Conservation (phyloP, 2,329 filamentous ascomycete species). For the Raffaelea arxii region DNA sequence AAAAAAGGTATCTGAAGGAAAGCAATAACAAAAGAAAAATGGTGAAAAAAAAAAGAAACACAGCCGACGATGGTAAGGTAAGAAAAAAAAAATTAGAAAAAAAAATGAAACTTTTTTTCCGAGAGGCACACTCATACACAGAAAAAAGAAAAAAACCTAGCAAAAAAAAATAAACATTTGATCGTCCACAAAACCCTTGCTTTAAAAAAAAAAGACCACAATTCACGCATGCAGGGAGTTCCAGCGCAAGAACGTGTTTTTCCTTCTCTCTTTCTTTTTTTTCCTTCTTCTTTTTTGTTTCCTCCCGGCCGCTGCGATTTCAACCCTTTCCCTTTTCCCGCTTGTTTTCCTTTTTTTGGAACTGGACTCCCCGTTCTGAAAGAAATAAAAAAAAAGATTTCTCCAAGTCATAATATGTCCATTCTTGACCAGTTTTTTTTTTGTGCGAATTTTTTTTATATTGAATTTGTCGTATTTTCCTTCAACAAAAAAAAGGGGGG, state of each 20-base stretch:
- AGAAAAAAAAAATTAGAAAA: background rate
- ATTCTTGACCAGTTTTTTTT: too few species aligned
- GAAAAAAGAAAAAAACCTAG: background rate
- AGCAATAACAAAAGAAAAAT: background rate
- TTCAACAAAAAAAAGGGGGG: constrained; percentile 5
- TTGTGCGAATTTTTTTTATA: too few species aligned
- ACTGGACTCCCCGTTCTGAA: too few species aligned
- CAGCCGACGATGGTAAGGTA: too few species aligned
- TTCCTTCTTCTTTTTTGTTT: background rate
- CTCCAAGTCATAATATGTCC: too few species aligned
- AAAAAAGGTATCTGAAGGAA: background rate
- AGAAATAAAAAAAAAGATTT: too few species aligned
- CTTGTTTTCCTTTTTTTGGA: too few species aligned
- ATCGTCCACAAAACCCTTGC: background rate
- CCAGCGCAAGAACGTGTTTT: too few species aligned
- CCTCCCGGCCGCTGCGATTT: background rate
- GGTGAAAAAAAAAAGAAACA: background rate
- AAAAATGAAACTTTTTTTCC: background rate
- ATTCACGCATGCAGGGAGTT: too few species aligned
- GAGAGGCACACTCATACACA: background rate
- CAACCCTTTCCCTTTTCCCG: too few species aligned
- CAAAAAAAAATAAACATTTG: background rate
- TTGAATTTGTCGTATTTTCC: background rate
- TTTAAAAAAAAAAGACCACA: too few species aligned
- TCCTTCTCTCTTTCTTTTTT: background rate